Evolutionary conservation across 768 basidiomycete genomes (phyloP), one percentile per base, ranked within the genome.

Genomic region (Coprinellus micaceus): DNA sequence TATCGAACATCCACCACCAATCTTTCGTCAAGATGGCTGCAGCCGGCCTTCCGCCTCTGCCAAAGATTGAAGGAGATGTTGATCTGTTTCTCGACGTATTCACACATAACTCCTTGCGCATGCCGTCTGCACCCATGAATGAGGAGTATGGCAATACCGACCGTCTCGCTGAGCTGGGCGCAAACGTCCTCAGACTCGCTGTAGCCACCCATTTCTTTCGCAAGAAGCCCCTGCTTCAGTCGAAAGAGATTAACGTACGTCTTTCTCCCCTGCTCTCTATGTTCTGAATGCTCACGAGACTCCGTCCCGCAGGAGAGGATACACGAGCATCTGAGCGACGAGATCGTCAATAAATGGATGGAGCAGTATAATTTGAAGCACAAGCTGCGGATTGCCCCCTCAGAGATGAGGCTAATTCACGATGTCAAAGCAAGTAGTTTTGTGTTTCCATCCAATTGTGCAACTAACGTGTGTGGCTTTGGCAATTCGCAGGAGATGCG

Each of bases 81-180:
- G 77, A 81, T 46, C 68, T 84, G 45, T 66, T 83, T 47, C 77
- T 88, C 53, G 83, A 85, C 60, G 76, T 87, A 50, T 82, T 75
- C 66, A 82, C 79, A 0, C 83, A 85, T 52, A 66, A 64, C 28
- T 74, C 80, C 2, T 60, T 80, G 19, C 71, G 73, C 55, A 48
- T 57, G 41, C 13, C 52, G 7, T 61, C 61, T 11, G 61, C 66
- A 3, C 52, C 56, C 3, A 48, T 67, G 60, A 77, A 77, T 26
- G 70, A 77, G 4, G 75, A 79, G 40, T 85, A 84, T 61, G 83
- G 85, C 11, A 82, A 84, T 61, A 76, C 74, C 21, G 78, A 82
- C 22, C 82, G 88, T 44, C 77, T 90, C 12, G 78, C 78, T 5
- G 76, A 78, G 44, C 73, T 89, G 11, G 88, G 88, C 7, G 64